Base-by-base conservation (phyloP, 1,284 basidiomycete genomes). In the Pseudozyma pruni region DNA sequence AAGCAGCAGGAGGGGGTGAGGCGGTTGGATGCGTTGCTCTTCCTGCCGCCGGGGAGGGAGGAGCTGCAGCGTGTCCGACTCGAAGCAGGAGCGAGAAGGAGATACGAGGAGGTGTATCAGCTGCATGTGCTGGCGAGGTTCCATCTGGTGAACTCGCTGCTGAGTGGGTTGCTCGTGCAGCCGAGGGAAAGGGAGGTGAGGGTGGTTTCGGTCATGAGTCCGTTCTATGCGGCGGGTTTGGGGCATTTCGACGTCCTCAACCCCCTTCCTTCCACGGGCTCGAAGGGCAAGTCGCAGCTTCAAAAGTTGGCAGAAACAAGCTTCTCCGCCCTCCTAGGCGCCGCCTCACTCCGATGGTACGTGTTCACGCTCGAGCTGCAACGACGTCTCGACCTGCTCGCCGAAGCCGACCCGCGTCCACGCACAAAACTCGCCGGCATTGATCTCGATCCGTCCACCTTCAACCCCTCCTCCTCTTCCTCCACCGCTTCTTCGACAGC, bases 141-240 rank as follows among this genome's bases (percentile, higher is more conserved):
- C 35, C 76, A 78, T 41, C 50, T 80, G n/a, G 37, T 81, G 31
- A 77, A 79, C 33, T 51, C 74, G 25, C 25, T 81, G 27, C 52
- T 81, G 2, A 63, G 71, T 17, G 64, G 71, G n/a, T 44, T 81
- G 25, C 46, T 78, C 8, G 42, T 74, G 8, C 55, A 74, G 9
- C 79, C 79, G 10, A 62, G 62, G 3, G 68, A 73, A 10, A 44
- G 78, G 8, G 76, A 81, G 47, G 60, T 81, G 16, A 51, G 79
- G 9, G 74, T 81, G 41, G 54, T 81, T 8, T 67, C 61, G 3
- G 60, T 60, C 8, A 39, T 80, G 31, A 74, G 71, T 14, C 79
- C 79, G 0, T 81, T 72, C 64, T 78, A 79, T 35, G 72, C 74
- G 27, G 76, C 78, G 1, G 79, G 76, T 2, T 38, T 71, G 33